Base-by-base conservation (phyloP, 768 basidiomycete species). In the Trametes cinnabarina region DNA sequence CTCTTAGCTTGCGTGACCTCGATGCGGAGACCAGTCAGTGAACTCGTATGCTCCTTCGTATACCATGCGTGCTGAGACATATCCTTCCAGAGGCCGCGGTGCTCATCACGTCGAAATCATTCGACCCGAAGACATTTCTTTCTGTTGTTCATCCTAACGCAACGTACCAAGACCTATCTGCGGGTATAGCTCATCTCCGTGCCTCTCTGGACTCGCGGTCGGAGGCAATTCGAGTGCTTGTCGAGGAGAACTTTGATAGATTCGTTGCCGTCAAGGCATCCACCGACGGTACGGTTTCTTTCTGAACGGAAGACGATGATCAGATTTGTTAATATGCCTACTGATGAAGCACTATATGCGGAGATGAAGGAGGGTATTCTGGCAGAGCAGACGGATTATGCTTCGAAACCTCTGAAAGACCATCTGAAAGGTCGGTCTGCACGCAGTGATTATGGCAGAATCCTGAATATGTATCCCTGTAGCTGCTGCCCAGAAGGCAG, bases 221-320 rank as follows among this genome's bases (percentile, higher is more conserved):
- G 1, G 92, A 95, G 64, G 97, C 95, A n/a, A 87, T 98, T 55
- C 81, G 94, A 39, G 84, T 95, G 20, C 80, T 99, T 30, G 97
- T 99, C 10, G 95, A 98, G 70, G 94, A 98, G 65, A 97, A 98
- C 72, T 98, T 98, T 72, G 95, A 98, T 74, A 82, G 94, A 12
- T 99, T 98, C 67, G 96, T 98, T 17, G 91, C 92, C 3, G 96
- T 99, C 55, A 99, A 99, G 67, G 92, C 92, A 9, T 91, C 90
- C 9, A 96, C 92, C n/a, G 95, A 96, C 73, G 90, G 95, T 94
- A 71, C 51, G 76, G 55, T 25, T 39, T 50, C 39, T 9, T 23
- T 44, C 3, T 19, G 11, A n/a, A 11, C 6, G 23, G 23, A 23
- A n/a, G 26, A 11, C 3, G 20, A 19, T 12, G 15, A n/a, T n/a